A percentile compares a stretch with the other conserved stretches of the same genome.
Conservation (phyloP, 2,329 filamentous ascomycete species). For the Cladophialophora immunda region DNA sequence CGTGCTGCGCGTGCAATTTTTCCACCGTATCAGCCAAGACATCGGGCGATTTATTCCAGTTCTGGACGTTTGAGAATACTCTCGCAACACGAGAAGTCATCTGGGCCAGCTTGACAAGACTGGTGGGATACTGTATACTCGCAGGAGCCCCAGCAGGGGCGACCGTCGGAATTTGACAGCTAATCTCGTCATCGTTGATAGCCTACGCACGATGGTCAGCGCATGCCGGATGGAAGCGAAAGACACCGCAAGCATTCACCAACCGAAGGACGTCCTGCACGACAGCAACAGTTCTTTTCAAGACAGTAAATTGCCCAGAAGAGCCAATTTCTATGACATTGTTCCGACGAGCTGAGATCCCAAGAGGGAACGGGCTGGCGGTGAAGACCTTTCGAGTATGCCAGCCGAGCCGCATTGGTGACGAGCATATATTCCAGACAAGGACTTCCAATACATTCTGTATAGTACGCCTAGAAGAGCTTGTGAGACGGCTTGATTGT, state of each 20-base stretch:
- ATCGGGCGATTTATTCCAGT: background rate
- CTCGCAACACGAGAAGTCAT: constrained; percentile 4
- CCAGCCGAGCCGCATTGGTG: constrained; percentile 9
- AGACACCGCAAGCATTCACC: background rate
- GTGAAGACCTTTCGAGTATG: constrained; percentile 16
- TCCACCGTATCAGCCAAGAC: background rate
- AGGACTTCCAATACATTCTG: constrained; percentile 19
- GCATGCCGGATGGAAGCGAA: background rate
- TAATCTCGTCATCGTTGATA: constrained; percentile 16
- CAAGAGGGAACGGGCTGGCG: background rate
- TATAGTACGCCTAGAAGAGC: constrained; percentile 10
- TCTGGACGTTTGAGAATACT: constrained; percentile 5
- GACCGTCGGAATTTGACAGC: constrained; percentile 10
- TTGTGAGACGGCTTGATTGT: background rate
- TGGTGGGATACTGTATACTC: background rate
- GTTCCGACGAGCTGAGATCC: background rate
- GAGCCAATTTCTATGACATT: constrained; percentile 2
- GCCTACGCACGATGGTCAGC: constrained; percentile 1
- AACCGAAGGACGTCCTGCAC: constrained; percentile 22
- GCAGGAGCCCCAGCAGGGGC: background rate
- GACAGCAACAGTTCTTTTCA: constrained; percentile 18
- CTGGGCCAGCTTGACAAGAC: constrained; percentile 5
- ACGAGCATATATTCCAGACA: constrained; percentile 16
- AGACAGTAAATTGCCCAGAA: constrained; percentile 23
- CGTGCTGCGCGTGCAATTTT: background rate